phyloP scores from a whole-genome alignment of 805 yeast genomes.

The Maudiozyma serrabonitensis region DNA sequence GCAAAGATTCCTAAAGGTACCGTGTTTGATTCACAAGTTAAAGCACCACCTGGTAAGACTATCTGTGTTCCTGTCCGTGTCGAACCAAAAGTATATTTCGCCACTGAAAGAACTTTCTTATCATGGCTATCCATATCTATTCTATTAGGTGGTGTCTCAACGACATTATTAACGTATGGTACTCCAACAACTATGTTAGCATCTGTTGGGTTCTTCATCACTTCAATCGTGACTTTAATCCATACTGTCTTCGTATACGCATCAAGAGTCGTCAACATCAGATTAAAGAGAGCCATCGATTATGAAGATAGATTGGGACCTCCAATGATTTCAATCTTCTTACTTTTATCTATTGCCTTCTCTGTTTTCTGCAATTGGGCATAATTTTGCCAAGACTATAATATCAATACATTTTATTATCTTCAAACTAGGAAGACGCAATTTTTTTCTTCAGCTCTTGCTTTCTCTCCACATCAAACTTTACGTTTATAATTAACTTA shows the following conservation, averaged over 20 bases:
- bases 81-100: slow-evolving; percentile 98
- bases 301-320: slow-evolving; percentile 90
- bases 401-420: neutral
- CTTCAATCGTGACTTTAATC: slow-evolving; percentile 62
- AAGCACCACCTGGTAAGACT: slow-evolving; percentile 80
- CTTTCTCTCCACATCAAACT: neutral
- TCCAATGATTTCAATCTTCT: slow-evolving; percentile 62
- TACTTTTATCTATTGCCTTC: slow-evolving; percentile 58
- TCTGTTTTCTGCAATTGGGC: slow-evolving; percentile 40
- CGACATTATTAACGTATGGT: slow-evolving; percentile 79
- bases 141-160: slow-evolving; percentile 81
- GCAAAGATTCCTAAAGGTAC: slow-evolving; percentile 58
- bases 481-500: no score
- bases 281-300: slow-evolving; percentile 71
- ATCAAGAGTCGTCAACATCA: slow-evolving; percentile 73
- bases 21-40: slow-evolving; percentile 44
- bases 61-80: slow-evolving; percentile 92
- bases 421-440: no score
- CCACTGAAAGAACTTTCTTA: slow-evolving; percentile 89
- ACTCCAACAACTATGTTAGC: slow-evolving; percentile 65
- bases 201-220: slow-evolving; percentile 74
- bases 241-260: slow-evolving; percentile 70
- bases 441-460: neutral
- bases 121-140: slow-evolving; percentile 91
- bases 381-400: neutral